Percentiles rank a stretch among this genome's conserved stretches.
Evolutionary conservation across 805 yeast genomes (phyloP).

Genomic region (Teunomyces atbi): DNA sequence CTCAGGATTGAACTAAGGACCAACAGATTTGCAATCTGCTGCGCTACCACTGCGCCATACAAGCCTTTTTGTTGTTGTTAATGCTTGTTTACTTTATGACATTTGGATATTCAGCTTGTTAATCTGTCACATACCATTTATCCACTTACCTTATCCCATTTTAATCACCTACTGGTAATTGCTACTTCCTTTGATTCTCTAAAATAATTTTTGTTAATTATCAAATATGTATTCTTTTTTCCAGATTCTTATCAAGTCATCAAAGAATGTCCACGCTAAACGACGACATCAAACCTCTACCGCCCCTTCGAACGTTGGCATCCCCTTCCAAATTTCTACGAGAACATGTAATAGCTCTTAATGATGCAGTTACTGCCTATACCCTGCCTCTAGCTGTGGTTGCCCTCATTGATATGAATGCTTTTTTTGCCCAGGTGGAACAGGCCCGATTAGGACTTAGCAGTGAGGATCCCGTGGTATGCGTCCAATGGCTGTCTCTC

Average conservation of each 20-base stretch:
- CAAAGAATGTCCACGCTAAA: background rate
- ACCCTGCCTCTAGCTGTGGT: slow-evolving; percentile 72
- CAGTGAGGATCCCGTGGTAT: slow-evolving; percentile 78
- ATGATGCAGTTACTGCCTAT: slow-evolving; percentile 48
- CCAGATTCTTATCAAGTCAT: background rate
- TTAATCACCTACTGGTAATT: no score
- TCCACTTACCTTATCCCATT: no score
- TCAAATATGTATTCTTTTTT: background rate
- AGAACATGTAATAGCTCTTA: slow-evolving; percentile 49
- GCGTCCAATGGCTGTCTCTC: slow-evolving; percentile 88
- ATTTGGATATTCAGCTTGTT: no score
- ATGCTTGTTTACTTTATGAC: background rate
- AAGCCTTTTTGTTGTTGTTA: slow-evolving; percentile 35
- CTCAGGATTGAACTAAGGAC: slow-evolving; percentile 97
- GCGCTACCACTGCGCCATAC: slow-evolving; percentile 98
- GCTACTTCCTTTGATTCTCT: no score
- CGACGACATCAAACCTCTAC: background rate
- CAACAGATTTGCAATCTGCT: slow-evolving; percentile 98
- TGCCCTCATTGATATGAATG: slow-evolving; percentile 88
- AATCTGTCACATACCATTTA: no score
- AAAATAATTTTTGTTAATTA: background rate
- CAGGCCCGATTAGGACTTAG: slow-evolving; percentile 67
- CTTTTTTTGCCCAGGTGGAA: slow-evolving; percentile 94
- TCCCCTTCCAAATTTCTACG: slow-evolving; percentile 43
- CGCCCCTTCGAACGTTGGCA: background rate